Evolutionary conservation across 2,329 filamentous ascomycete genomes (phyloP), one percentile per base, ranked within the genome.

Genomic region (Cladorrhinum sp.): DNA sequence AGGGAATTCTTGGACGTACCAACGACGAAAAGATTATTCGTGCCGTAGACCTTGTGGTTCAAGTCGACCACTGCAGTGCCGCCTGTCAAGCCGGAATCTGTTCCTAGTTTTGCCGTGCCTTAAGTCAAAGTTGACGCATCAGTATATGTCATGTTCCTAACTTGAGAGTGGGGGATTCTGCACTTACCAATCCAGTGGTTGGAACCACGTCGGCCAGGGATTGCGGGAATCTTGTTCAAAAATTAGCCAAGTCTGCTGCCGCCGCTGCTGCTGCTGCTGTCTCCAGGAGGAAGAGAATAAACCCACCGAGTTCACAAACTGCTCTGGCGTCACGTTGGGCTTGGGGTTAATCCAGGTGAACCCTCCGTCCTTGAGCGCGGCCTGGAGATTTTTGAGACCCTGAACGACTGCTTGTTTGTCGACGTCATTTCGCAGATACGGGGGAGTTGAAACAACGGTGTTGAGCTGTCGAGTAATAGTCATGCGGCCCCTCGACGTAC

Each of bases 401-500:
- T 81, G 77, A 52, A 86, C 81, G 14, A 89, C 84, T 12, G 85
- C 84, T 42, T 80, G 79, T 20, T 82, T 79, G 72, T 90, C 87
- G 58, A 80, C 78, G n/a, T 80, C 72, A 60, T 84, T 78, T 3
- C 78, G 77, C 1, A 88, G 78, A 71, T 86, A 88, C 0, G 87
- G 87, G 0, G 81, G 71, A 5, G 79, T 81, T 14, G 83, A 84
- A 14, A 89, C 84, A 1, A 81, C 74, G 65, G 88, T 86, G 68
- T 76, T 80, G 18, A 89, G 76, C 20, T 76, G 79, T 57, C 78
- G 75, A 33, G 80, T 84, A 68, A 89, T 87, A 7, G 82, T 85
- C 64, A 86, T 80, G 33, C 81, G 76, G 48, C 86, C 86, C 39
- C 85, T 78, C 10, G 86, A 86, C 10, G 79, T 80, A 14, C 81